Base-by-base conservation (phyloP, 768 basidiomycete genomes). In the Galerina sulciceps region DNA sequence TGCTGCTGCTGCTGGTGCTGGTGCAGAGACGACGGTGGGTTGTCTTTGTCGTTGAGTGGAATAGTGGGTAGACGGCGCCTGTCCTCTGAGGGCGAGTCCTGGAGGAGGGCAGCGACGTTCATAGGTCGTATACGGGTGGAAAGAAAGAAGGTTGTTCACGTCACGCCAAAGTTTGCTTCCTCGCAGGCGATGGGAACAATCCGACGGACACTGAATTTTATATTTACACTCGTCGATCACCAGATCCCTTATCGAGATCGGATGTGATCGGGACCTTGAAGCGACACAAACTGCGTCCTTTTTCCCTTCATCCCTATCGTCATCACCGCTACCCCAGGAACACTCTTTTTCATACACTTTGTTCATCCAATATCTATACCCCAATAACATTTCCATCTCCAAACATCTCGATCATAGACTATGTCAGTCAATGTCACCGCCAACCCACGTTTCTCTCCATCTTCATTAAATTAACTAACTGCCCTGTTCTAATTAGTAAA, bases 41-140 rank as follows among this genome's bases (percentile, higher is more conserved):
- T 49, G 18, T 26, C 10, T 11, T 15, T 49, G 8, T 31, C 26
- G 5, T 31, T 31, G 26, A 31, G 26, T 8, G 26, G 26, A 8
- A 31, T 4, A 8, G 20, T 31, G 41, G 57, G 18, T 35, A 45
- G 50, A 60, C 67, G 67, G 67, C 74, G 60, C 31, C 67, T 69
- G 11, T 82, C 82, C 64, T 87, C 86, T 0, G 87, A 87, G 48
- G 88, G 88, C 0, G 87, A 84, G 71, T 87, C 86, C 63, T 89
- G 87, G 22, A 90, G 75, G 56, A 90, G 81, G 68, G 79, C 84
- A 20, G 85, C 84, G 64, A 90, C 86, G 73, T 90, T 88, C 88
- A 90, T 90, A 68, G 44, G 67, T 41, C 45, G 45, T 3, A 53
- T 43, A 38, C 15, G 43, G 23, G 23, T 20, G 23, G 44, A 50